Evolutionary conservation across 2,329 filamentous ascomycete species (phyloP).

Genomic region (Zymoseptoria tritici): DNA sequence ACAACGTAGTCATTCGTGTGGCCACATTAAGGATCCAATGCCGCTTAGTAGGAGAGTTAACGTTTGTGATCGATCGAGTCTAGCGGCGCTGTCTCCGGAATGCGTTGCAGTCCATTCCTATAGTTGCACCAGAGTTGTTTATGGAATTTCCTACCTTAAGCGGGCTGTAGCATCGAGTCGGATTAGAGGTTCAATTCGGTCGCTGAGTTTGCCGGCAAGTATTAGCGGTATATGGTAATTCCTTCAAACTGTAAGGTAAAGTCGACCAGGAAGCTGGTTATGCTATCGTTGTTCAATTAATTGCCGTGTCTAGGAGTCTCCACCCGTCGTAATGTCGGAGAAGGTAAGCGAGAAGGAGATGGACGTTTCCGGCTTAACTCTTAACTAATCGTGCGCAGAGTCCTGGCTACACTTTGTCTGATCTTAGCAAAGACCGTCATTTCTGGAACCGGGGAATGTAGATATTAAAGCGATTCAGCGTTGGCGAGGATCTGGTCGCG

Average conservation of each 20-base stretch:
- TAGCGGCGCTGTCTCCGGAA: too few relatives aligned
- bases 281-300: slow-evolving; percentile 51
- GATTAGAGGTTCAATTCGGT: slow-evolving; percentile 40
- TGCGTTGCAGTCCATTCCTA: too few relatives aligned
- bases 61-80: too few relatives aligned
- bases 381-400: slow-evolving; percentile 18
- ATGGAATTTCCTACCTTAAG: too few relatives aligned
- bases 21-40: too few relatives aligned
- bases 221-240: slow-evolving; percentile 35
- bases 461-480: slow-evolving; percentile 78
- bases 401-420: slow-evolving; percentile 46
- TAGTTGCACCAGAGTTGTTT: too few relatives aligned
- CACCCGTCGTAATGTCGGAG: slow-evolving; percentile 47
- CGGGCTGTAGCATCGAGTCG: too few relatives aligned
- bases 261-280: slow-evolving; percentile 74
- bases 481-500: slow-evolving; percentile 66
- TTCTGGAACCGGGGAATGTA: slow-evolving; percentile 64
- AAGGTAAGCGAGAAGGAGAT: slow-evolving; percentile 37
- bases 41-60: too few relatives aligned
- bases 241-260: slow-evolving; percentile 70
- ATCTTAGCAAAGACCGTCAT: slow-evolving; percentile 75
- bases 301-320: slow-evolving; percentile 33
- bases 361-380: slow-evolving; percentile 40
- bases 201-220: slow-evolving; percentile 46
- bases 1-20: too few relatives aligned